A percentile compares a stretch with the other conserved stretches of the same genome.
Evolutionary conservation across 2,329 filamentous ascomycete species (phyloP).

Genomic region (Penicillium sp.): DNA sequence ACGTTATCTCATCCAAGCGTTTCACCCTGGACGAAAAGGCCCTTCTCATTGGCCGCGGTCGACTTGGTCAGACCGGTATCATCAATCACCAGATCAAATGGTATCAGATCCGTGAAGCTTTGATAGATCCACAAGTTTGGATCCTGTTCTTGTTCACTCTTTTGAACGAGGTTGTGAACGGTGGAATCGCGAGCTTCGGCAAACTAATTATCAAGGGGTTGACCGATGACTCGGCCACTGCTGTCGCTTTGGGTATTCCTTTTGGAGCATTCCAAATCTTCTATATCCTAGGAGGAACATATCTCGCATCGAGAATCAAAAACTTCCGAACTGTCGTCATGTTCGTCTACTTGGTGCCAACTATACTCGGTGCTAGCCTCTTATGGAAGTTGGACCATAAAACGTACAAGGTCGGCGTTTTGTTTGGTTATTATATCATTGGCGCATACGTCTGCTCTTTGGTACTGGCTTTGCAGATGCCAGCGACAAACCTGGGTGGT

Average conservation of each 20-base stretch:
- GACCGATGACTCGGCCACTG: slow-evolving; percentile 49
- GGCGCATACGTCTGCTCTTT: slow-evolving; percentile 52
- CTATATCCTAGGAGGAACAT: slow-evolving; percentile 53
- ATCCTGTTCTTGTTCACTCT: slow-evolving; percentile 48
- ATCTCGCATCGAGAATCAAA: slow-evolving; percentile 50
- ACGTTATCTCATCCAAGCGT: slow-evolving; percentile 42
- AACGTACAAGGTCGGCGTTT: slow-evolving; percentile 47
- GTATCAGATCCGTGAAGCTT: slow-evolving; percentile 50
- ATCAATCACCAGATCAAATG: slow-evolving; percentile 50
- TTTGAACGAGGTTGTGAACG: slow-evolving; percentile 52
- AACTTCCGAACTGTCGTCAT: slow-evolving; percentile 55
- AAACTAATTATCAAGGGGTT: slow-evolving; percentile 51
- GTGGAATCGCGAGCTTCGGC: slow-evolving; percentile 57
- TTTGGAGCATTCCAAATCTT: slow-evolving; percentile 54
- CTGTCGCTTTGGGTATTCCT: slow-evolving; percentile 55
- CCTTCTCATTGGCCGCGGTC: slow-evolving; percentile 41
- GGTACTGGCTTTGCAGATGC: slow-evolving; percentile 51
- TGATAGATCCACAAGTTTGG: slow-evolving; percentile 48
- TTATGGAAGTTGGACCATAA: slow-evolving; percentile 51
- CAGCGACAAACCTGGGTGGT: slow-evolving; percentile 44
- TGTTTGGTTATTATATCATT: slow-evolving; percentile 54
- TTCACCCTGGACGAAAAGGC: slow-evolving; percentile 48
- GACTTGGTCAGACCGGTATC: slow-evolving; percentile 44
- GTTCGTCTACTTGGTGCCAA: slow-evolving; percentile 52
- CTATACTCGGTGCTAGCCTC: slow-evolving; percentile 49